Percentiles rank a stretch among this genome's conserved stretches.
Evolutionary conservation across 306 rosid genomes (phyloP).

Genomic region (Quercus mongolica): DNA sequence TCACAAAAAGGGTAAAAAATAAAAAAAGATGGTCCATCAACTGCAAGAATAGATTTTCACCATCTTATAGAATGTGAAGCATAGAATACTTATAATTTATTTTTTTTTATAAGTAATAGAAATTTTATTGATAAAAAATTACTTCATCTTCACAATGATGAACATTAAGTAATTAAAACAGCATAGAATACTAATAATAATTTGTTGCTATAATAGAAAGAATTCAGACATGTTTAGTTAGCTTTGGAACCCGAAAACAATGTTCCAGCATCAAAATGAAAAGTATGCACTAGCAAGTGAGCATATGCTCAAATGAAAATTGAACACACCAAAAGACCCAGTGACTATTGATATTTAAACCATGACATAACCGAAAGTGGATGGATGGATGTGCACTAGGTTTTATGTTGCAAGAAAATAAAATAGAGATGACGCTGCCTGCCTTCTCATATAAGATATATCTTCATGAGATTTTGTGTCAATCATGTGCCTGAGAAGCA

Average conservation of each 20-base stretch:
- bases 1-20: background rate
- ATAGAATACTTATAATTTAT: too few relatives aligned
- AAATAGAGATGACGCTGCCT: background rate
- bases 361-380: background rate
- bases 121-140: too few relatives aligned
- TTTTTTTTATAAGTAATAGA: too few relatives aligned
- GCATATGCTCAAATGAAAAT: background rate
- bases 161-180: too few relatives aligned
- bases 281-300: background rate
- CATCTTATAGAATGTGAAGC: constrained; percentile 13
- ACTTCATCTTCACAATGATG: too few relatives aligned
- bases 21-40: constrained; percentile 11
- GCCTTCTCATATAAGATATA: background rate
- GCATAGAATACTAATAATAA: background rate
- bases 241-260: constrained; percentile 12
- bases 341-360: background rate
- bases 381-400: background rate
- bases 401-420: background rate
- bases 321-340: background rate
- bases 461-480: background rate
- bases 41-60: constrained; percentile 13
- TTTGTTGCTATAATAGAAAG: constrained; percentile 14
- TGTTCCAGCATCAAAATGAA: background rate
- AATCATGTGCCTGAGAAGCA: background rate
- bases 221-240: constrained; percentile 19